Percentiles rank a stretch among this genome's conserved stretches.
These are phyloP conservation scores for Pythium guiyangense DNA, from an alignment of 352 stramenopile genomes.

Conservation along the genomic window DNA sequence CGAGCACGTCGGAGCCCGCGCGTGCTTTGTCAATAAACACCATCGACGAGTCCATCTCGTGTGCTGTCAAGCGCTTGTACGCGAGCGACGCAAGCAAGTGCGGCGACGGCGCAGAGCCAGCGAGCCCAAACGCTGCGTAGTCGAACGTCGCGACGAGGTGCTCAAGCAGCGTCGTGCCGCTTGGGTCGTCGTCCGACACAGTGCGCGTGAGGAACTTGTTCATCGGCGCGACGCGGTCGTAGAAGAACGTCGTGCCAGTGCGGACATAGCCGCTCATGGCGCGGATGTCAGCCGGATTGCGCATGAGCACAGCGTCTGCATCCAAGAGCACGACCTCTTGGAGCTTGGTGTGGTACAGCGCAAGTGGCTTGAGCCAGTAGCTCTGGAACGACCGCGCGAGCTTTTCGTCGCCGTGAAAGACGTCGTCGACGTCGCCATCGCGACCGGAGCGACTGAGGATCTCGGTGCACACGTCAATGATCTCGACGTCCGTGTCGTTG, in stretches of 20 bases:
- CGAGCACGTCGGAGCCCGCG: slow-evolving; percentile 23
- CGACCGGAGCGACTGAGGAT: slow-evolving; percentile 15
- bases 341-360: slow-evolving; percentile 45
- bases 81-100: slow-evolving; percentile 41
- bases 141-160: slow-evolving; percentile 46
- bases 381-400: slow-evolving; percentile 35
- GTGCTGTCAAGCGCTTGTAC: slow-evolving; percentile 35
- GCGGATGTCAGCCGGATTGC: slow-evolving; percentile 35
- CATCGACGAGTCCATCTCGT: slow-evolving; percentile 64
- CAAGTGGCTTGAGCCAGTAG: slow-evolving; percentile 64
- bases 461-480: slow-evolving; percentile 57
- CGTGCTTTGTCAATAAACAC: slow-evolving; percentile 27
- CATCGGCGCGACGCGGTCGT: slow-evolving; percentile 44
- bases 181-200: slow-evolving; percentile 34
- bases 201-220: slow-evolving; percentile 6
- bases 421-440: slow-evolving; percentile 13
- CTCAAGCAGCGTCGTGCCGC: slow-evolving; percentile 34
- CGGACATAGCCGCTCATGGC: slow-evolving; percentile 28
- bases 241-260: slow-evolving; percentile 63
- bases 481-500: slow-evolving; percentile 43
- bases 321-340: slow-evolving; percentile 45
- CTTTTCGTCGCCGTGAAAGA: slow-evolving; percentile 16
- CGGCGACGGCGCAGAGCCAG: slow-evolving; percentile 17
- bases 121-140: slow-evolving; percentile 40
- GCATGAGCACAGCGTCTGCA: slow-evolving; percentile 46